phyloP scores from a whole-genome alignment of 805 yeast genomes.

The Metschnikowia cubensis region DNA sequence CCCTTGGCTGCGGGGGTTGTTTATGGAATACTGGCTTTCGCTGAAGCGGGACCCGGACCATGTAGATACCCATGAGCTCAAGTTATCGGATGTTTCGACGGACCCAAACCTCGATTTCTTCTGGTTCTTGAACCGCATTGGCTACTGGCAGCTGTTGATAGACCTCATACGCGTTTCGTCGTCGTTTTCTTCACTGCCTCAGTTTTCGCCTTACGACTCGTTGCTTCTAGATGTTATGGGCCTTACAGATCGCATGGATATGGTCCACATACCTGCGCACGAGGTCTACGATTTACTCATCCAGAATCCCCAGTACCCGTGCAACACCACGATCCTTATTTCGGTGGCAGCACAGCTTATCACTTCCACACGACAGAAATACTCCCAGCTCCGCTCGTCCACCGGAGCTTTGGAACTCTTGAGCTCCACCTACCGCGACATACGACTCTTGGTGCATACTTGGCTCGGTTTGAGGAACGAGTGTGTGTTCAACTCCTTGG shows the following conservation, averaged over 20 bases:
- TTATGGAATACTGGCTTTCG: conserved; percentile 13
- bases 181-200: conserved; percentile 8
- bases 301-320: conserved; percentile 14
- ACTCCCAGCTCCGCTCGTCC: conserved; percentile 3
- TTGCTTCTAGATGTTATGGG: conserved; percentile 24
- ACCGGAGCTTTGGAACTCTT: conserved; percentile 16
- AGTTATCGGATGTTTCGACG: not conserved
- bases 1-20: conserved; percentile 10
- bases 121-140: conserved; percentile 25
- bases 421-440: not conserved
- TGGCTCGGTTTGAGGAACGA: conserved; percentile 14
- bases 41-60: conserved; percentile 13
- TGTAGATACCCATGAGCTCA: conserved; percentile 7
- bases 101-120: conserved; percentile 18
- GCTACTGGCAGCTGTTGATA: conserved; percentile 29
- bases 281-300: conserved; percentile 9
- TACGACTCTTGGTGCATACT: conserved; percentile 7
- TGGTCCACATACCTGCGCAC: conserved; percentile 1
- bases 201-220: conserved; percentile 17
- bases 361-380: not conserved
- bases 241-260: conserved; percentile 16
- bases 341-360: conserved; percentile 9
- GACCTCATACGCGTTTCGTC: conserved; percentile 1
- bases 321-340: conserved; percentile 11
- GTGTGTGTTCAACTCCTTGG: conserved; percentile 16